Percentiles rank a stretch among this genome's conserved stretches.
phyloP scores from a whole-genome alignment of 23 red algal genomes.

The Agarophyton chilense region DNA sequence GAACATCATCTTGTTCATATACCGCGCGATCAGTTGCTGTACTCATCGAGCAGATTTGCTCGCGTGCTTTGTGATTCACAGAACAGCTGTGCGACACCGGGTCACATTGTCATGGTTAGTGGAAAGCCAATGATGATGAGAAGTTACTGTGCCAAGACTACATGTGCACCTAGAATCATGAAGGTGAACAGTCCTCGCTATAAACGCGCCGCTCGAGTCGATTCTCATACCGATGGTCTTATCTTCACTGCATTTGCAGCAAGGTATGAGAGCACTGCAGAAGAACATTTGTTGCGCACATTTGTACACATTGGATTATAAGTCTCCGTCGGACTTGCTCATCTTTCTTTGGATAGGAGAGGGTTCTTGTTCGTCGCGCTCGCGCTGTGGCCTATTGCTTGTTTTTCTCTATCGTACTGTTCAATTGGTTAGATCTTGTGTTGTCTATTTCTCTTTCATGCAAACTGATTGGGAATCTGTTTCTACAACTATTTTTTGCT shows the following conservation, averaged over 20 bases:
- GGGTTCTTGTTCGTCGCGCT: not conserved
- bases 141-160: not conserved
- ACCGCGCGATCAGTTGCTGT: slow-evolving; percentile 1
- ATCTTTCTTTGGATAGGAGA: not conserved
- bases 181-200: slow-evolving; percentile 62
- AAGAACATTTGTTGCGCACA: slow-evolving; percentile 21
- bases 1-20: slow-evolving; percentile 30
- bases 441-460: too few relatives aligned
- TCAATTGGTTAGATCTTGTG: too few relatives aligned
- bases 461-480: too few relatives aligned
- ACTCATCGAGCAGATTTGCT: not conserved
- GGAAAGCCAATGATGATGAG: slow-evolving; percentile 36
- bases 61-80: slow-evolving; percentile 34
- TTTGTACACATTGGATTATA: slow-evolving; percentile 31
- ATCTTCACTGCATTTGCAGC: slow-evolving; percentile 65
- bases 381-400: too few relatives aligned
- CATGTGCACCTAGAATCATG: slow-evolving; percentile 15
- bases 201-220: not conserved
- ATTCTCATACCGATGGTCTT: slow-evolving; percentile 18
- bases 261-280: slow-evolving; percentile 12
- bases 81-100: slow-evolving; percentile 47
- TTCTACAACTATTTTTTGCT: not conserved
- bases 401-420: too few relatives aligned
- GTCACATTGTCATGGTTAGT: slow-evolving; percentile 34
- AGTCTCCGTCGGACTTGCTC: not conserved